A percentile compares a stretch with the other conserved stretches of the same genome.
Evolutionary conservation across 768 basidiomycete genomes (phyloP).

Genomic region (Strobilomyces echinocephalus): DNA sequence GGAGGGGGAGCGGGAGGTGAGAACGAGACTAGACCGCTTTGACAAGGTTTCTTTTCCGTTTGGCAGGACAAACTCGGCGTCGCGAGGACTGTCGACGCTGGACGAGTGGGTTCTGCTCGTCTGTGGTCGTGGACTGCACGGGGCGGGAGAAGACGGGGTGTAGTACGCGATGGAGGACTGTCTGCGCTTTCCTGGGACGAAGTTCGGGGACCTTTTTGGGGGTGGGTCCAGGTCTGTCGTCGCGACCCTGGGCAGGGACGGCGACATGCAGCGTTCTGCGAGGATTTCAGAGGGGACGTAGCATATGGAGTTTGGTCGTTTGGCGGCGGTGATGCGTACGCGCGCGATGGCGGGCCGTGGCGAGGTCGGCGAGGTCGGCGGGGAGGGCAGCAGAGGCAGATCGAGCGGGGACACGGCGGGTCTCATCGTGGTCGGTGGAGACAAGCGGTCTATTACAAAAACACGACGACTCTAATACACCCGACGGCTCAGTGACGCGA

Average conservation of each 20-base stretch:
- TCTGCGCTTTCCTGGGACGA: slow-evolving; percentile 12
- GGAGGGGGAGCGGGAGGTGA: slow-evolving; percentile 12
- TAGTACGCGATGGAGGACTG: slow-evolving; percentile 29
- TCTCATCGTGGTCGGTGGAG: neutral
- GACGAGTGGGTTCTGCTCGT: slow-evolving; percentile 1
- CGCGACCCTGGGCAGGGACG: neutral
- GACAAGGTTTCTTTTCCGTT: slow-evolving; percentile 13
- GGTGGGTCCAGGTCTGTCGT: neutral
- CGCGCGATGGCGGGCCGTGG: slow-evolving; percentile 8
- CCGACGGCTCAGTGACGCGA: slow-evolving; percentile 26
- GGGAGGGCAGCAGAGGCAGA: slow-evolving; percentile 8
- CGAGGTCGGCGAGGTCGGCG: slow-evolving; percentile 18
- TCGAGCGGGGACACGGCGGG: neutral
- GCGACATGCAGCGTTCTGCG: slow-evolving; percentile 3
- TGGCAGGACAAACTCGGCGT: neutral
- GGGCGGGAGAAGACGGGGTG: slow-evolving; percentile 25
- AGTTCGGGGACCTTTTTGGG: neutral
- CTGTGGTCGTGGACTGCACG: slow-evolving; percentile 14
- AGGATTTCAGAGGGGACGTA: neutral
- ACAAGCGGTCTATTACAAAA: neutral
- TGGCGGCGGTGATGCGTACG: slow-evolving; percentile 10
- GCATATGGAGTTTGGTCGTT: slow-evolving; percentile 1
- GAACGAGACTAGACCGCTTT: slow-evolving; percentile 19
- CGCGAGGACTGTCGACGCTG: neutral
- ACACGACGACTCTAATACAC: neutral